Percentiles rank a stretch among this genome's conserved stretches.
phyloP scores from a whole-genome alignment of 2,329 filamentous ascomycete species.

The Claviceps monticola region DNA sequence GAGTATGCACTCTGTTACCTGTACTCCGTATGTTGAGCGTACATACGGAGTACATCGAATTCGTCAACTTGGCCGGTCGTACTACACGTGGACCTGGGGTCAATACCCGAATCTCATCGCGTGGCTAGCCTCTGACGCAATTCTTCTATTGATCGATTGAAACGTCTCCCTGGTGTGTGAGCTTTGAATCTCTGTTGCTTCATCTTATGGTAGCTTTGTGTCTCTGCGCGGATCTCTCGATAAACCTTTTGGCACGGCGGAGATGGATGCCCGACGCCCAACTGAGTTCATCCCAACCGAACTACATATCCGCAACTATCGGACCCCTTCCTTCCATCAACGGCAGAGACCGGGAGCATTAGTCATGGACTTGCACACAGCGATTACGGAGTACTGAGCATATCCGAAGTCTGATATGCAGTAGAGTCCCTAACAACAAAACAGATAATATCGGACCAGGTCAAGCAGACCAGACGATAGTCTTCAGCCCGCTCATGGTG shows the following conservation, averaged over 20 bases:
- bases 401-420: neutral
- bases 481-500: neutral
- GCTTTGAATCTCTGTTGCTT: neutral
- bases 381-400: neutral
- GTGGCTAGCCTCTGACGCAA: neutral
- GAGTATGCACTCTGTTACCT: too few relatives aligned
- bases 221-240: neutral
- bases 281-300: constrained; percentile 1
- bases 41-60: neutral
- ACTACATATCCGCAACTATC: neutral
- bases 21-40: neutral
- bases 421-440: neutral
- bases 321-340: neutral
- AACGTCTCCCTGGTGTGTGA: too few relatives aligned
- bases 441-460: neutral
- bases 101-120: neutral
- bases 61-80: neutral
- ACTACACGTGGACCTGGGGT: neutral
- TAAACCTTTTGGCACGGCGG: neutral
- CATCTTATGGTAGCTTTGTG: neutral
- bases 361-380: neutral
- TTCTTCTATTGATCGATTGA: neutral
- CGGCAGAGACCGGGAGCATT: neutral
- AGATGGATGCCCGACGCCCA: neutral
- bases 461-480: neutral